These are phyloP conservation scores for Gnomoniopsis smithogilvyi DNA, from an alignment of 2,329 filamentous ascomycete species.

Conservation along the genomic window DNA sequence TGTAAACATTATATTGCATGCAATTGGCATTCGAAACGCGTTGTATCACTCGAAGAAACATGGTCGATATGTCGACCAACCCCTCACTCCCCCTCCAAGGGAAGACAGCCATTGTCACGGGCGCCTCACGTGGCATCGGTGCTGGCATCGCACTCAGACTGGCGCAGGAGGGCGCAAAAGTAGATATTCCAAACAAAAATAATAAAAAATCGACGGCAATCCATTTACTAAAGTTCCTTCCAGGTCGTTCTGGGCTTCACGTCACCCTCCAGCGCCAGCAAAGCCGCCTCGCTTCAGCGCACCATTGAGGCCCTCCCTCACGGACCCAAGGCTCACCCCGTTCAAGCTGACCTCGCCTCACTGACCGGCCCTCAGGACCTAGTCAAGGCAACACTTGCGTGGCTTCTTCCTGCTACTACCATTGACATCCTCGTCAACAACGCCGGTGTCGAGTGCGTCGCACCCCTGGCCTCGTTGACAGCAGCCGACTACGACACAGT, in stretches of 20 bases:
- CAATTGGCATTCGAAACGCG: too few relatives aligned
- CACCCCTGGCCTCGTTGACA: constrained; percentile 37
- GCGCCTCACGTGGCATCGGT: constrained; percentile 30
- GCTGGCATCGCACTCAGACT: constrained; percentile 36
- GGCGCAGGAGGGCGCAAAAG: constrained; percentile 26
- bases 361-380: constrained; percentile 21
- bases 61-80: background rate
- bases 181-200: constrained; percentile 8
- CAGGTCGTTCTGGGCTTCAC: constrained; percentile 57
- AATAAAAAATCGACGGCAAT: background rate
- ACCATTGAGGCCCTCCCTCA: constrained; percentile 53
- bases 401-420: constrained; percentile 15
- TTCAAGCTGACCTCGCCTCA: constrained; percentile 24
- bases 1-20: too few relatives aligned
- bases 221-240: too few relatives aligned
- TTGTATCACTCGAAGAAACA: too few relatives aligned
- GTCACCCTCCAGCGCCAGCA: constrained; percentile 59
- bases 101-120: constrained; percentile 40
- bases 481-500: constrained; percentile 48
- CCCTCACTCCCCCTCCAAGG: constrained; percentile 23
- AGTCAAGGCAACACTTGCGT: constrained; percentile 20
- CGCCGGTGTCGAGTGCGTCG: constrained; percentile 30
- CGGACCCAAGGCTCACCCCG: constrained; percentile 19
- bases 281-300: constrained; percentile 53
- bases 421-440: constrained; percentile 37